phyloP scores from a whole-genome alignment of 306 rosid species.

The Amphicarpaea edgeworthii region DNA sequence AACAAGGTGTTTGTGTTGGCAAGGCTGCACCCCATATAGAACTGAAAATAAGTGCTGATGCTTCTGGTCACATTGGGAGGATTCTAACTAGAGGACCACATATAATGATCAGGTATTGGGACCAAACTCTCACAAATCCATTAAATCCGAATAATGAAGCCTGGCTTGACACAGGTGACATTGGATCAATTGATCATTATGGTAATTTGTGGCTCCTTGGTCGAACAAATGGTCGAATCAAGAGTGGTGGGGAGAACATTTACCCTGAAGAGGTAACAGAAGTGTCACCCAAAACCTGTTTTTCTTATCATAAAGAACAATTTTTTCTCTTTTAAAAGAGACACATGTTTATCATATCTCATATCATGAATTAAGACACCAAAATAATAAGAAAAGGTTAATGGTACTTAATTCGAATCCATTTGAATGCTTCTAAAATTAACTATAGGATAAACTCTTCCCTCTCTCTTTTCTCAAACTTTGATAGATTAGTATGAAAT shows the following conservation, averaged over 20 bases:
- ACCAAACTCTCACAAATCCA: slow-evolving; percentile 53
- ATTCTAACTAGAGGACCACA: slow-evolving; percentile 98
- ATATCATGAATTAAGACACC: background rate
- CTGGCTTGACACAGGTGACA: slow-evolving; percentile 95
- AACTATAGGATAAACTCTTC: background rate
- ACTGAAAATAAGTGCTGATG: slow-evolving; percentile 61
- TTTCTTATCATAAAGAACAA: slow-evolving; percentile 12
- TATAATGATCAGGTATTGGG: slow-evolving; percentile 85
- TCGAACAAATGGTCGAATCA: slow-evolving; percentile 74
- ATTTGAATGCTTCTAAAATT: background rate
- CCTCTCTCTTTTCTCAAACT: background rate
- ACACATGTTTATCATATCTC: background rate
- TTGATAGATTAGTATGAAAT: too few relatives aligned
- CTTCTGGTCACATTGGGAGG: slow-evolving; percentile 60
- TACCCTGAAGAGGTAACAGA: slow-evolving; percentile 88
- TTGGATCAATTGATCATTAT: slow-evolving; percentile 70
- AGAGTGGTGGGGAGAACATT: slow-evolving; percentile 94
- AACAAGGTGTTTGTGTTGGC: slow-evolving; percentile 88
- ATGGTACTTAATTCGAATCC: background rate
- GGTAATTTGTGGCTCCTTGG: slow-evolving; percentile 90
- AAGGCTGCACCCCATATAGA: slow-evolving; percentile 96
- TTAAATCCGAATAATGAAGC: slow-evolving; percentile 46
- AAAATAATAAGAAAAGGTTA: background rate
- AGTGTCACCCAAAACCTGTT: slow-evolving; percentile 17
- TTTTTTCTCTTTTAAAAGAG: background rate